Conservation (phyloP, 768 basidiomycete genomes). For the Boletus rex-veris region DNA sequence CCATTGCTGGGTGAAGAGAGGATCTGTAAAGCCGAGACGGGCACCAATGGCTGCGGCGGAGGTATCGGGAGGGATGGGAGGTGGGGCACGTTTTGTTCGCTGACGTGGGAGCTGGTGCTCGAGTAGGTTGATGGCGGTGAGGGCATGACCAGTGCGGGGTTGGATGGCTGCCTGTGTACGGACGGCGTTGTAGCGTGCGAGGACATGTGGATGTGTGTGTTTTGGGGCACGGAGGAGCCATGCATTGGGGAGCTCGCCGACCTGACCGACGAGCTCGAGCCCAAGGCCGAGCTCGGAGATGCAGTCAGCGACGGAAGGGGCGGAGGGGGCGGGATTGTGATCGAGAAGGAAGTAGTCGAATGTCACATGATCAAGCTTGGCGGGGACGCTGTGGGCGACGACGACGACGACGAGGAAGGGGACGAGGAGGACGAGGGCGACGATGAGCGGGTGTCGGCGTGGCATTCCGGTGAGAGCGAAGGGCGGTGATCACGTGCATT, state of each 20-base stretch:
- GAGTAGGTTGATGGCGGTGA: conserved; percentile 57
- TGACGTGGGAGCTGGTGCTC: conserved; percentile 62
- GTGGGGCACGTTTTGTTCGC: conserved; percentile 73
- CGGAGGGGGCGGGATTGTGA: conserved; percentile 48
- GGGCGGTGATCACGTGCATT: conserved; percentile 12
- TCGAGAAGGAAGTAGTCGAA: conserved; percentile 84
- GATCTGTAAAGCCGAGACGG: conserved; percentile 71
- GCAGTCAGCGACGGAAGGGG: conserved; percentile 59
- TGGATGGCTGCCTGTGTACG: conserved; percentile 33
- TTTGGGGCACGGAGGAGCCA: conserved; percentile 75
- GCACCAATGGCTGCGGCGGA: conserved; percentile 48
- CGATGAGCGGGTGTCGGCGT: conserved; percentile 7
- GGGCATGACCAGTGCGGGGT: conserved; percentile 38
- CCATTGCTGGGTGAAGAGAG: conserved; percentile 85
- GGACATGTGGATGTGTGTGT: conserved; percentile 31
- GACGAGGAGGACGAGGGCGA: conserved; percentile 11
- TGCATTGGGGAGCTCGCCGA: conserved; percentile 75
- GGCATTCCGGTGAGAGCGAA: conserved; percentile 5
- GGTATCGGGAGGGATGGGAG: conserved; percentile 41
- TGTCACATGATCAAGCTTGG: conserved; percentile 51
- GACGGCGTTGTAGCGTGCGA: conserved; percentile 47
- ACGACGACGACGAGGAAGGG: neutral
- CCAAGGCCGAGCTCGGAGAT: conserved; percentile 61
- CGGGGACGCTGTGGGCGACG: conserved; percentile 8
- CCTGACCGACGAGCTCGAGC: conserved; percentile 86